Percentiles rank a stretch among this genome's conserved stretches.
These are phyloP conservation scores for Saccharomyces hybrid DNA, from an alignment of 1,139 yeast species.

Conservation along the genomic window DNA sequence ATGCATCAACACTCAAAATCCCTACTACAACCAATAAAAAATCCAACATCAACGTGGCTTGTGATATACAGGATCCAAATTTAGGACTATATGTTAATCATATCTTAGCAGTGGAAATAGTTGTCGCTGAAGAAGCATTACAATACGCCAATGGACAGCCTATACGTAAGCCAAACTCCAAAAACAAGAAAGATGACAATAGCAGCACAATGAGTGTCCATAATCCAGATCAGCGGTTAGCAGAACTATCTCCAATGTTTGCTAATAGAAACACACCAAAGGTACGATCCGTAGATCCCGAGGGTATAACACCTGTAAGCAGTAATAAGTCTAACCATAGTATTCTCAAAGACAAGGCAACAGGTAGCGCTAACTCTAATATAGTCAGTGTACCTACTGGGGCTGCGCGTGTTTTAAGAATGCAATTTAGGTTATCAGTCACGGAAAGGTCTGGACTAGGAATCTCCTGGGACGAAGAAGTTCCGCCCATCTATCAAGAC, in stretches of 20 bases:
- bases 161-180: slow-evolving; percentile 11
- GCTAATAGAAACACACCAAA: slow-evolving; percentile 30
- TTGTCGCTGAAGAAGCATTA: slow-evolving; percentile 84
- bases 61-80: slow-evolving; percentile 77
- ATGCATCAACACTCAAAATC: slow-evolving; percentile 22
- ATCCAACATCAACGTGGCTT: slow-evolving; percentile 50
- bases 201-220: background rate
- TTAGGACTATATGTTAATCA: slow-evolving; percentile 73
- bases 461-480: slow-evolving; percentile 98
- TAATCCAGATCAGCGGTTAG: slow-evolving; percentile 34
- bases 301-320: slow-evolving; percentile 12
- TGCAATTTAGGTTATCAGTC: slow-evolving; percentile 78
- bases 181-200: background rate
- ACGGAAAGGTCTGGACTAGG: slow-evolving; percentile 94
- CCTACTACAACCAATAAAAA: slow-evolving; percentile 23
- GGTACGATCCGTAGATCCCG: slow-evolving; percentile 15
- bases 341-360: slow-evolving; percentile 2
- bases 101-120: slow-evolving; percentile 70
- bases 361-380: slow-evolving; percentile 4
- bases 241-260: slow-evolving; percentile 38
- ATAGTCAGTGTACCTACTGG: slow-evolving; percentile 82
- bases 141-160: slow-evolving; percentile 36
- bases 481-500: slow-evolving; percentile 91
- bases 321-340: slow-evolving; percentile 9
- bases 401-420: slow-evolving; percentile 84